Evolutionary conservation across 1,139 yeast species (phyloP).

Genomic region (Meyerozyma guilliermondii): DNA sequence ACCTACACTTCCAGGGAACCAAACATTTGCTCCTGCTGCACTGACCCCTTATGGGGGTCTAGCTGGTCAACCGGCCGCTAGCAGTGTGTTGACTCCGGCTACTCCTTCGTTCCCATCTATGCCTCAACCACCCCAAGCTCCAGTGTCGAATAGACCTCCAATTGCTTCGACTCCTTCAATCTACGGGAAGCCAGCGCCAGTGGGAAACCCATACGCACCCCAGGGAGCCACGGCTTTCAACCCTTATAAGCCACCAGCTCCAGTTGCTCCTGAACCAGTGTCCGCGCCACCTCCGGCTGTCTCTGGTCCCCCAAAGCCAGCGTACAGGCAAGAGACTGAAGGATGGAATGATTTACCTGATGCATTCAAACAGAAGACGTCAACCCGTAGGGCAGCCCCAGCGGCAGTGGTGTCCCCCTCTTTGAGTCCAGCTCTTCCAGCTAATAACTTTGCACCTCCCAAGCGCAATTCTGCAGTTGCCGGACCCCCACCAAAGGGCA

Average conservation of each 20-base stretch:
- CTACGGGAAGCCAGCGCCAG: constrained; percentile 7
- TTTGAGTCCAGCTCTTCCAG: constrained; percentile 12
- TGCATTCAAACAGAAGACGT: constrained; percentile 47
- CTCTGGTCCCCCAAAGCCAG: constrained; percentile 27
- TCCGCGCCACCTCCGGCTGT: constrained; percentile 30
- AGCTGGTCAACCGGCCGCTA: constrained; percentile 3
- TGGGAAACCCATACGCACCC: constrained; percentile 26
- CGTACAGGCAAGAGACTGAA: constrained; percentile 56
- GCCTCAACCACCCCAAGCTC: neutral
- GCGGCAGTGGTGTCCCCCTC: constrained; percentile 28
- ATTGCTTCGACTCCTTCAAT: neutral
- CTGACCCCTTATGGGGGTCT: constrained; percentile 5
- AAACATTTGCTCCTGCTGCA: constrained; percentile 4
- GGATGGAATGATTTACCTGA: constrained; percentile 96
- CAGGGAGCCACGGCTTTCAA: constrained; percentile 11
- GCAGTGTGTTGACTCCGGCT: constrained; percentile 3
- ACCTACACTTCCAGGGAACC: constrained; percentile 1
- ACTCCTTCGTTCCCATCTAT: constrained; percentile 7
- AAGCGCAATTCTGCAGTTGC: constrained; percentile 9
- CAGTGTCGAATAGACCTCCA: neutral
- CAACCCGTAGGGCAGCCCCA: constrained; percentile 50
- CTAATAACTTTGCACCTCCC: constrained; percentile 13
- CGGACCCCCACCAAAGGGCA: constrained; percentile 37
- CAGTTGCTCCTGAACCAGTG: constrained; percentile 4
- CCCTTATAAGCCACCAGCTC: constrained; percentile 15